Conservation (phyloP, 805 yeast species). For the Candida boidinii region DNA sequence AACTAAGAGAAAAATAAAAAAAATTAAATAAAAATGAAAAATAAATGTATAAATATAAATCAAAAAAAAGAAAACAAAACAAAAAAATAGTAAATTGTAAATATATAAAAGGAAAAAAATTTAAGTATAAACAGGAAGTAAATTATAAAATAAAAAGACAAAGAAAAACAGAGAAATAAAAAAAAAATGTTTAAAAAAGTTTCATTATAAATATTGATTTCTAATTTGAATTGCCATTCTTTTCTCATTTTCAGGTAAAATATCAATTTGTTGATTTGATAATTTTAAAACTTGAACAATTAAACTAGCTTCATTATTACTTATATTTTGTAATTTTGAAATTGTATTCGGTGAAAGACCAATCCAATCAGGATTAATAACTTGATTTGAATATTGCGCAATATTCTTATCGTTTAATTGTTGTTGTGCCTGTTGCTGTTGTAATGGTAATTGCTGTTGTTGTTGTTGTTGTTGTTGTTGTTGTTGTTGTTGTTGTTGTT, state of each 20-base stretch:
- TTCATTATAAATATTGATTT: constrained; percentile 46
- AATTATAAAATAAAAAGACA: no score
- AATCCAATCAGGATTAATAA: constrained; percentile 35
- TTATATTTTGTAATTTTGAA: constrained; percentile 40
- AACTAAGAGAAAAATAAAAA: no score
- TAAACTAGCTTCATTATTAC: constrained; percentile 49
- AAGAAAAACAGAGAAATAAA: no score
- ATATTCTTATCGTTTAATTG: background rate
- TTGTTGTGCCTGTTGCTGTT: constrained; percentile 3
- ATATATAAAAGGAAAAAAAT: no score
- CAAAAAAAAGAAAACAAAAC: no score
- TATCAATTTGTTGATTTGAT: constrained; percentile 39
- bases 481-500: constrained; percentile 4
- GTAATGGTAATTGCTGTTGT: constrained; percentile 8
- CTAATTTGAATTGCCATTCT: constrained; percentile 47
- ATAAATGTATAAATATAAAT: no score
- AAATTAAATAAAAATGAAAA: no score
- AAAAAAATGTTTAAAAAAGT: no score
- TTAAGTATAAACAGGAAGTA: no score
- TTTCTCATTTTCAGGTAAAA: constrained; percentile 43
- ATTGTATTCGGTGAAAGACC: constrained; percentile 39
- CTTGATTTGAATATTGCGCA: no score
- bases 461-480: constrained; percentile 6
- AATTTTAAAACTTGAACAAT: constrained; percentile 45
- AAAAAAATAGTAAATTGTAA: no score